A percentile compares a stretch with the other conserved stretches of the same genome.
These are phyloP conservation scores for Scedosporium aurantiacum DNA, from an alignment of 2,329 filamentous ascomycete species.

Conservation along the genomic window DNA sequence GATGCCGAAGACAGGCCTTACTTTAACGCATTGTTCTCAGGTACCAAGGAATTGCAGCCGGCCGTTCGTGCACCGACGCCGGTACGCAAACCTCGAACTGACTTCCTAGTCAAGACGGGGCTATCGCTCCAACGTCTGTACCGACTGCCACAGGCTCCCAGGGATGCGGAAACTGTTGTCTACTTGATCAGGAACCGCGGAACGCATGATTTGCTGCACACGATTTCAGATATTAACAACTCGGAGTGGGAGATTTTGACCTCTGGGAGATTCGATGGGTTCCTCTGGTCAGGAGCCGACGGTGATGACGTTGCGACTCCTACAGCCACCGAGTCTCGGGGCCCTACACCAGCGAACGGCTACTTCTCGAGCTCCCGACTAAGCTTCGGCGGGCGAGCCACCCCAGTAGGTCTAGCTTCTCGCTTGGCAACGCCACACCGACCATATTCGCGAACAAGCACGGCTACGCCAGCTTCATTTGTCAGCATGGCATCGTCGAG, in stretches of 20 bases:
- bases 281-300: conserved; percentile 87
- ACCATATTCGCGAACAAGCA: conserved; percentile 43
- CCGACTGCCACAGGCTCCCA: conserved; percentile 58
- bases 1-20: conserved; percentile 63
- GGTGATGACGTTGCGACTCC: conserved; percentile 32
- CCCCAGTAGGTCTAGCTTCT: conserved; percentile 6
- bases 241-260: conserved; percentile 96
- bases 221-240: conserved; percentile 74
- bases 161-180: conserved; percentile 76
- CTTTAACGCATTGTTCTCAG: conserved; percentile 69
- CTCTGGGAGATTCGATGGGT: conserved; percentile 89
- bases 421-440: conserved; percentile 32
- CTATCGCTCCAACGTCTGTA: conserved; percentile 78
- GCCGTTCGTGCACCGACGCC: conserved; percentile 59
- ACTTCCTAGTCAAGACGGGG: conserved; percentile 64
- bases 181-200: conserved; percentile 74
- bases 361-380: conserved; percentile 25
- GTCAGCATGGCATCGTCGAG: conserved; percentile 45
- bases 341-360: conserved; percentile 41
- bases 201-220: conserved; percentile 78
- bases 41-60: conserved; percentile 44
- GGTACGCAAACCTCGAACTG: conserved; percentile 51
- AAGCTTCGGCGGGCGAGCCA: conserved; percentile 20
- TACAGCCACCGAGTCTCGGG: conserved; percentile 36
- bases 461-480: conserved; percentile 47